phyloP scores from a whole-genome alignment of 2,329 filamentous ascomycete species.

The Cercospora nicotianae region DNA sequence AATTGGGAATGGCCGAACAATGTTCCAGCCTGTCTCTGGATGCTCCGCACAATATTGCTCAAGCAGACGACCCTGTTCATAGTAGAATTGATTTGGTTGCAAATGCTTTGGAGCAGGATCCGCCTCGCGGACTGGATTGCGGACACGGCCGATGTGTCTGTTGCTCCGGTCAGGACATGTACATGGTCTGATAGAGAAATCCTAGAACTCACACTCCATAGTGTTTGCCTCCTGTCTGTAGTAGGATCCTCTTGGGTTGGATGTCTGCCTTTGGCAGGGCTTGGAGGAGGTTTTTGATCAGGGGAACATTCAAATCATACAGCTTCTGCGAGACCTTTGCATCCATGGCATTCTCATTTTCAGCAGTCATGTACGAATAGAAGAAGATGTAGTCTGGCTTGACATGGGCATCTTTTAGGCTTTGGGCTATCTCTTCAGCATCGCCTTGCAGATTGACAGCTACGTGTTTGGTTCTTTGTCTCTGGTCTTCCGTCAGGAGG shows the following conservation, averaged over 20 bases:
- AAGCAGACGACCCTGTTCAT: conserved; percentile 52
- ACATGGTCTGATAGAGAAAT: background rate
- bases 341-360: conserved; percentile 29
- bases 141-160: background rate
- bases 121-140: conserved; percentile 43
- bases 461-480: conserved; percentile 17
- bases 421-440: conserved; percentile 36
- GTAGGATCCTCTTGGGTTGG: conserved; percentile 48
- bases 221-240: conserved; percentile 53
- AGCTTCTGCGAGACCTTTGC: conserved; percentile 49
- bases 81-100: conserved; percentile 56
- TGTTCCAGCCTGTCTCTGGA: conserved; percentile 44
- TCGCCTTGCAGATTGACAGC: conserved; percentile 35
- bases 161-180: background rate
- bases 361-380: conserved; percentile 50
- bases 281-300: conserved; percentile 49
- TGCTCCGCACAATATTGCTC: conserved; percentile 41
- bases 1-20: conserved; percentile 49
- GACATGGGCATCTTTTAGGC: conserved; percentile 35
- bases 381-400: conserved; percentile 51
- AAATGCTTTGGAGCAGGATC: conserved; percentile 45
- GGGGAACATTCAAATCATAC: conserved; percentile 20
- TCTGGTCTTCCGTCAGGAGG: conserved; percentile 17
- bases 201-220: conserved; percentile 40
- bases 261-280: conserved; percentile 44